A percentile compares a stretch with the other conserved stretches of the same genome.
phyloP scores from a whole-genome alignment of 192 early-diverging fungal genomes.

The Entomortierella lignicola region DNA sequence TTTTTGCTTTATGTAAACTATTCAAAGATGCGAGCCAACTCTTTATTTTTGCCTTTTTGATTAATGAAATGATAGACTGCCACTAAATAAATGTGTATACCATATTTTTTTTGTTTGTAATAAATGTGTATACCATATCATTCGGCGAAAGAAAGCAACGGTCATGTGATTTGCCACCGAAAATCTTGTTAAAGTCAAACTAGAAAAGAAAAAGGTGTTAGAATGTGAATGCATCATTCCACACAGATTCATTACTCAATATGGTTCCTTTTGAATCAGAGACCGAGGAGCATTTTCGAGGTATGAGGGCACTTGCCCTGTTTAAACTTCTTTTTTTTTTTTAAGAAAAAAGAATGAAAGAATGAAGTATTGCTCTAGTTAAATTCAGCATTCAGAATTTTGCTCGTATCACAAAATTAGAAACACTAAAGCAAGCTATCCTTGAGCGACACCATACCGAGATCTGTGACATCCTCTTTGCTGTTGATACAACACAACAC shows the following conservation, averaged over 20 bases:
- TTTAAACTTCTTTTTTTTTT: background rate
- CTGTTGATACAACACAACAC: slow-evolving; percentile 23
- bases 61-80: too few relatives aligned
- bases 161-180: slow-evolving; percentile 2
- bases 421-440: slow-evolving; percentile 26
- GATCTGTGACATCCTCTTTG: slow-evolving; percentile 40
- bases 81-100: too few relatives aligned
- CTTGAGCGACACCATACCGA: slow-evolving; percentile 31
- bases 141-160: too few relatives aligned
- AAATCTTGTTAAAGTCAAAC: background rate
- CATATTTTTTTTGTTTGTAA: background rate
- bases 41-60: too few relatives aligned
- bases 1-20: too few relatives aligned
- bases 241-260: background rate
- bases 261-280: slow-evolving; percentile 19
- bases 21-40: too few relatives aligned
- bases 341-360: background rate
- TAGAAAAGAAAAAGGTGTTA: background rate
- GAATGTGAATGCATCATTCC: background rate
- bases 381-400: background rate
- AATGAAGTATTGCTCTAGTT: too few relatives aligned
- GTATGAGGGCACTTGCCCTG: background rate
- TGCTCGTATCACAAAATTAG: background rate
- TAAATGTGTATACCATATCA: background rate
- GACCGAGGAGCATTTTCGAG: slow-evolving; percentile 28